Evolutionary conservation across 106 monocot genomes (phyloP).

Genomic region (Apostasia ramifera): DNA sequence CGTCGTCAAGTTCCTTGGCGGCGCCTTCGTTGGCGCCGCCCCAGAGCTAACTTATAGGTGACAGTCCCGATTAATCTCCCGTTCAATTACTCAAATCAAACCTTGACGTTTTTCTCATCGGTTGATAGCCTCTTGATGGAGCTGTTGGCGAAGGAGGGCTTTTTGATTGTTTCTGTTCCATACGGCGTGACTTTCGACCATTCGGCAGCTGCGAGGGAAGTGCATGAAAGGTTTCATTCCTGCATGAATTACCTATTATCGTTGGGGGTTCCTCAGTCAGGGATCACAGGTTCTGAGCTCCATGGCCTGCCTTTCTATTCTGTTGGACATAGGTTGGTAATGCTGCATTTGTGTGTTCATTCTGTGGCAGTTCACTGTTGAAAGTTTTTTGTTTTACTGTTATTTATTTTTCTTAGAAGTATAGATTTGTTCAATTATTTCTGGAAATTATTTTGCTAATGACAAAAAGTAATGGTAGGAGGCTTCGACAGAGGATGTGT

Average conservation of each 20-base stretch:
- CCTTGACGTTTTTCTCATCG: background rate
- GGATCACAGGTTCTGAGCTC: conserved; percentile 35
- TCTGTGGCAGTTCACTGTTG: background rate
- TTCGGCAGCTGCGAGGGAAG: conserved; percentile 49
- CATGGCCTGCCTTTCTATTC: conserved; percentile 65
- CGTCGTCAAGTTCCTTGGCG: conserved; percentile 80
- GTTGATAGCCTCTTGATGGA: conserved; percentile 68
- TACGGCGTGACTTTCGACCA: conserved; percentile 92
- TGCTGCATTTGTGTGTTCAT: background rate
- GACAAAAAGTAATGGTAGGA: no score
- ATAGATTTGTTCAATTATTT: no score
- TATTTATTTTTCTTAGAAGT: no score
- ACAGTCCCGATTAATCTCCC: background rate
- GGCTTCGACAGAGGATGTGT: no score
- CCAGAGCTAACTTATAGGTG: conserved; percentile 89
- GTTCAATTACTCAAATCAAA: background rate
- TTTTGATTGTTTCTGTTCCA: conserved; percentile 78
- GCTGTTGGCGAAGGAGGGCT: conserved; percentile 73
- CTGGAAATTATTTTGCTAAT: no score
- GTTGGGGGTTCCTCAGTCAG: conserved; percentile 41
- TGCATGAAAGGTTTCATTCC: conserved; percentile 58
- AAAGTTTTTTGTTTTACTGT: background rate
- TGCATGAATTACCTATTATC: conserved; percentile 46
- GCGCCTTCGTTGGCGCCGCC: conserved; percentile 80
- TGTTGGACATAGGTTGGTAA: conserved; percentile 75